phyloP scores from a whole-genome alignment of 108 stramenopile species.

The Bacterosira constricta region DNA sequence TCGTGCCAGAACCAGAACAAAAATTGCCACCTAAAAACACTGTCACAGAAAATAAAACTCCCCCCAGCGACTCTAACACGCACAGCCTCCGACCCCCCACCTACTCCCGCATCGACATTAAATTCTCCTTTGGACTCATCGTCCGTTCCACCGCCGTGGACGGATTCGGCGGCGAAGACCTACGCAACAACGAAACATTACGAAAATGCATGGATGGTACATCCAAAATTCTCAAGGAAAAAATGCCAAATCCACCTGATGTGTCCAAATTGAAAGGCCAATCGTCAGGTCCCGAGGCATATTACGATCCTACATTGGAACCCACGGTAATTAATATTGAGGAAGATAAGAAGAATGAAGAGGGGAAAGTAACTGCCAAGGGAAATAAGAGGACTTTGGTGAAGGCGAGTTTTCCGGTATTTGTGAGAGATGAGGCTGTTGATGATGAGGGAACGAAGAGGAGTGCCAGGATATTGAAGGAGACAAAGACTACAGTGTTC shows the following conservation, averaged over 20 bases:
- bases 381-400: slow-evolving; percentile 43
- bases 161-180: slow-evolving; percentile 25
- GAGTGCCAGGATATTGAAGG: slow-evolving; percentile 28
- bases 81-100: slow-evolving; percentile 13
- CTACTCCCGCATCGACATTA: slow-evolving; percentile 44
- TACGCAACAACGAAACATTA: slow-evolving; percentile 44
- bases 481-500: slow-evolving; percentile 47
- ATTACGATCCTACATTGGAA: slow-evolving; percentile 44
- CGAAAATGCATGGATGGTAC: slow-evolving; percentile 49
- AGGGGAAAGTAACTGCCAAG: background rate
- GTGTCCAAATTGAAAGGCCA: background rate
- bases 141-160: slow-evolving; percentile 26
- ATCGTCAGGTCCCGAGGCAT: slow-evolving; percentile 37
- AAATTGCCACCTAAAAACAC: background rate
- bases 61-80: background rate
- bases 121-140: slow-evolving; percentile 52
- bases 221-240: slow-evolving; percentile 29
- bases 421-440: slow-evolving; percentile 29
- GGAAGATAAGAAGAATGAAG: slow-evolving; percentile 28
- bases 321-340: slow-evolving; percentile 44
- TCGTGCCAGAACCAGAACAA: background rate
- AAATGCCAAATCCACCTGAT: slow-evolving; percentile 41
- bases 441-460: slow-evolving; percentile 21
- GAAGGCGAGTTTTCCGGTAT: slow-evolving; percentile 50
- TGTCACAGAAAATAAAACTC: background rate